Evolutionary conservation across 2,329 filamentous ascomycete species (phyloP), one percentile per base, ranked within the genome.

Genomic region (Karstenula rhodostoma): DNA sequence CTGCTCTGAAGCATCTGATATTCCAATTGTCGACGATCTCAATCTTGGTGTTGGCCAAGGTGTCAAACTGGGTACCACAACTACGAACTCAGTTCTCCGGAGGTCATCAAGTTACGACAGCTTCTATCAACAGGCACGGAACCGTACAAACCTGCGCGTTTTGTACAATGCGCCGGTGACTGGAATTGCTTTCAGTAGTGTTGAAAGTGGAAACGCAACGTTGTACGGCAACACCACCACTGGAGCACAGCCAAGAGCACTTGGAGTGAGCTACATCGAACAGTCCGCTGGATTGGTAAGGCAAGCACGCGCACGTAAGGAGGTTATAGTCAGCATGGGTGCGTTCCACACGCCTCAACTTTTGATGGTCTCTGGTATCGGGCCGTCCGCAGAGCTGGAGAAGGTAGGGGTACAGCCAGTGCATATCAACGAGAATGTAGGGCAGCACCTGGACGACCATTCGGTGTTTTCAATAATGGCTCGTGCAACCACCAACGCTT

Each of bases 341-440:
- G 51, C 58, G 12, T 79, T 78, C 59, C 75, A 77, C 35, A 77
- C 72, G 0, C 79, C 78, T 0, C 77, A 80, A 55, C 60, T 68
- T 0, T 27, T 58, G 23, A 46, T 55, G 52, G 42, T 55, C 2
- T 47, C 59, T 61, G 88, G 88, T 9, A 82, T 90, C 35, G 87
- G 87, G 0, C 86, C 86, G 0, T 65, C 73, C 8, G 67, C 76
- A 0, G 82, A 86, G 60, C 81, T 90, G 8, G 59, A 63, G 15
- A 60, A 62, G 42, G 60, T 61, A 40, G 65, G 66, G 3, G 63
- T 68, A 12, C 33, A 50, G 12, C 64, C 61, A 7, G 56, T 65
- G 0, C 52, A 73, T 9, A 60, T 74, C 50, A 77, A 77, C 25
- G 72, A 73, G 50, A 75, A 75, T 15, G 64, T 77, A 1, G 73